Evolutionary conservation across 352 stramenopile species (phyloP).

Genomic region (Pythium folliculosum): DNA sequence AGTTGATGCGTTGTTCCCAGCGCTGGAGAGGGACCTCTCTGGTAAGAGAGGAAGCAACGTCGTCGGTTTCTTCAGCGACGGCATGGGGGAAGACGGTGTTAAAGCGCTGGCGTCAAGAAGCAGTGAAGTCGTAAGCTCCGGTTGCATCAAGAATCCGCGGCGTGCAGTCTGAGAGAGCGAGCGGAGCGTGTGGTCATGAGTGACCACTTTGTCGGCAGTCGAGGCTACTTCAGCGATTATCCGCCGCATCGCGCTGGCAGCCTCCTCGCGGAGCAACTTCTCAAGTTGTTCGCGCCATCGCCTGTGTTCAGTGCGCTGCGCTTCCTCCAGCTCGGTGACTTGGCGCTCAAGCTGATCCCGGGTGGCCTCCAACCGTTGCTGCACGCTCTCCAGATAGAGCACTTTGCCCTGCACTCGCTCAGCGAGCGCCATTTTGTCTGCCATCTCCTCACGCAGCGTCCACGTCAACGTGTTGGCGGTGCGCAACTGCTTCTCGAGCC

Average conservation of each 20-base stretch:
- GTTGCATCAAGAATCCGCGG: not conserved
- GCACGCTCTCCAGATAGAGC: conserved; percentile 24
- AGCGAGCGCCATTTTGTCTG: conserved; percentile 22
- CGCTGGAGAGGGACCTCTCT: not conserved
- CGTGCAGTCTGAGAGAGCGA: not conserved
- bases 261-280: conserved; percentile 35
- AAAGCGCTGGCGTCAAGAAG: not conserved
- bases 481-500: conserved; percentile 38
- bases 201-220: conserved; percentile 18
- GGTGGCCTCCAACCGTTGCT: conserved; percentile 26
- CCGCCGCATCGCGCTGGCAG: conserved; percentile 29
- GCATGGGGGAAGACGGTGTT: not conserved
- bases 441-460: conserved; percentile 35
- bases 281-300: conserved; percentile 35
- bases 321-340: conserved; percentile 38
- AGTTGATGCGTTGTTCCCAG: not conserved
- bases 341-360: conserved; percentile 16
- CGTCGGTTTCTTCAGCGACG: not conserved
- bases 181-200: not conserved
- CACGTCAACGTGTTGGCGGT: conserved; percentile 11
- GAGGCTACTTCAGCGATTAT: conserved; percentile 37
- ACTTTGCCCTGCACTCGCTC: conserved; percentile 29
- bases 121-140: conserved; percentile 9
- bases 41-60: conserved; percentile 7
- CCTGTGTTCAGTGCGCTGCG: conserved; percentile 37